Evolutionary conservation across 2,329 filamentous ascomycete species (phyloP), one percentile per base, ranked within the genome.

Genomic region (Dactylonectria estremocensis): DNA sequence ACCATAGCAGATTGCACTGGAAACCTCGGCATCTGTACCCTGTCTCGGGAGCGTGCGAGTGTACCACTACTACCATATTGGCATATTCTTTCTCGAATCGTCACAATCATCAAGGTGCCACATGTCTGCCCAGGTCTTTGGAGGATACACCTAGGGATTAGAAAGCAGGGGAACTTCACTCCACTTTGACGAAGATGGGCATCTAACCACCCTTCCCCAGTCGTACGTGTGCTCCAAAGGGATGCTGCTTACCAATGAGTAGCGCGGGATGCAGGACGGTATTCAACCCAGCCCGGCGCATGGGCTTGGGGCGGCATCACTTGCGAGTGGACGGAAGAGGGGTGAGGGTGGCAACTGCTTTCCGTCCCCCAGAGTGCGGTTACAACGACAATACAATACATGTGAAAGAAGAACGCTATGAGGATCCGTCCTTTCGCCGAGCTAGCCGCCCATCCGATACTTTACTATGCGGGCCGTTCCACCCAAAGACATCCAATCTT

Each of bases 401-500:
- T 69, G 50, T 64, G 40, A 68, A 74, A 66, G 64, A 72, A 58
- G 72, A 48, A 76, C 69, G 72, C 69, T 69, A 72, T 76, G 66
- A 68, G 69, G 69, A 71, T 68, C 64, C 67, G 66, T 66, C 72
- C 70, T 65, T 73, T 76, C 72, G 71, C 74, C 68, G 59, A 70
- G 70, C 73, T 64, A 67, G 56, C 63, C 69, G 62, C 65, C 71
- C 35, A 71, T 64, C 64, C 63, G 62, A 74, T 71, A 68, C 69
- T 73, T 54, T 62, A 72, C 64, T 59, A 43, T 66, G 37, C 56
- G 22, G 54, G 46, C 59, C 54, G 69, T 68, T 67, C 64, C 60
- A 59, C 24, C 45, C 33, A 40, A 49, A 13, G 28, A 37, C 46
- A 66, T 66, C 49, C 62, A 59, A 50, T 45, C 43, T 28, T 35